Evolutionary conservation across 2,329 filamentous ascomycete species (phyloP), one percentile per base, ranked within the genome.

Genomic region (Byssoonygena ceratinophila): DNA sequence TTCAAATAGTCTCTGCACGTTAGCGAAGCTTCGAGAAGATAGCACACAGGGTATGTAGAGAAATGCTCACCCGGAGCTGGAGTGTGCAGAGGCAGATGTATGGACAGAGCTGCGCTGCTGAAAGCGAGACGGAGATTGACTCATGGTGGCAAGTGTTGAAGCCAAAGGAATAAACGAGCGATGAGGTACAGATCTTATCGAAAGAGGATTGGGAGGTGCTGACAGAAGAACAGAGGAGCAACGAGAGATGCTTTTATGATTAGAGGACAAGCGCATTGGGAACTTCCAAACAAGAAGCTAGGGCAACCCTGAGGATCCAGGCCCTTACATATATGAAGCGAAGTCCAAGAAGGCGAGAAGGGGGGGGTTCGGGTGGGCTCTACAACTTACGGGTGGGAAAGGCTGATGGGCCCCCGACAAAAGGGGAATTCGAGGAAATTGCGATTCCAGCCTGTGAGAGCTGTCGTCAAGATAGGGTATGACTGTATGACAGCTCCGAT

Each of bases 31-130:
- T n/a, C n/a, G n/a, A n/a, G n/a, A n/a, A n/a, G n/a, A n/a, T n/a
- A n/a, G n/a, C n/a, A n/a, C n/a, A n/a, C n/a, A n/a, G 14, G 40
- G 7, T 20, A 20, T 34, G 7, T 29, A 29, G 27, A 36, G 5
- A 22, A n/a, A 3, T 14, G 64, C 67, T 56, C 64, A 69, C 67
- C 60, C 56, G 29, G 66, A 61, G 54, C 58, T 57, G 25, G 63
- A 53, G 66, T 64, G 67, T 50, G 64, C 56, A 53, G 61, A 61
- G 9, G 66, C 54, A 37, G 65, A 66, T 51, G 65, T 63, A 46
- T 69, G 67, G 54, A 70, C 65, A 52, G 63, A 60, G 46, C 64
- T 65, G 55, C 57, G 66, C 61, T 69, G 63, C 50, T 62, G 65
- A 57, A 63, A 59, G 54, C 62, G 54, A 46, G 50, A 39, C 16